A percentile compares a stretch with the other conserved stretches of the same genome.
Evolutionary conservation across 2,329 filamentous ascomycete species (phyloP).

Genomic region (Clonostachys rhizophaga): DNA sequence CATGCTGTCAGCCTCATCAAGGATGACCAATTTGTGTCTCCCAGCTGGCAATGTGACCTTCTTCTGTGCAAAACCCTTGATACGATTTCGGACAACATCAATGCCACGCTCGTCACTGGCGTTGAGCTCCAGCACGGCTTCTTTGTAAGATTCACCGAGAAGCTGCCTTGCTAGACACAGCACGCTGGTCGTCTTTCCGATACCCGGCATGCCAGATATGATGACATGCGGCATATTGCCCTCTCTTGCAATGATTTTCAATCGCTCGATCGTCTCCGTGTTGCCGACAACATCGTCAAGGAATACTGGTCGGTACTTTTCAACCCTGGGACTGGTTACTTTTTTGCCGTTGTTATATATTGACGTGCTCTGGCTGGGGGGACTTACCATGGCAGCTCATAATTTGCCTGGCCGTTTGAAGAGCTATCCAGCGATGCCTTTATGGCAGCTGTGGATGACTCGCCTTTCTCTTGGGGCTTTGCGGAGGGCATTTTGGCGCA

Average conservation of each 20-base stretch:
- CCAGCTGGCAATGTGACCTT: constrained; percentile 92
- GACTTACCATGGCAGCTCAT: constrained; percentile 74
- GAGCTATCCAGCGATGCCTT: constrained; percentile 49
- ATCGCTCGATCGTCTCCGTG: constrained; percentile 91
- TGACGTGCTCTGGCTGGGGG: background rate
- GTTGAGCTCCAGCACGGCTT: constrained; percentile 94
- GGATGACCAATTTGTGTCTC: constrained; percentile 92
- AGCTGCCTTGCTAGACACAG: constrained; percentile 89
- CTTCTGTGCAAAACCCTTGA: constrained; percentile 98
- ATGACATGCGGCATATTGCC: constrained; percentile 99
- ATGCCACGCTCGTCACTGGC: constrained; percentile 96
- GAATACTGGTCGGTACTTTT: constrained; percentile 94
- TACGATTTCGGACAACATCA: constrained; percentile 93
- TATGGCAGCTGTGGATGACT: constrained; percentile 55
- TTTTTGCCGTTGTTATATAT: background rate
- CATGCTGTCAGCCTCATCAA: constrained; percentile 98
- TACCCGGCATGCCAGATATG: constrained; percentile 98
- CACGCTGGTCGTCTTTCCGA: constrained; percentile 96
- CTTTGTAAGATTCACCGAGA: constrained; percentile 90
- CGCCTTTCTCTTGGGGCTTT: constrained; percentile 48
- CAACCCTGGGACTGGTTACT: constrained; percentile 63
- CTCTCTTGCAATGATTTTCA: constrained; percentile 98
- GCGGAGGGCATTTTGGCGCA: constrained; percentile 37
- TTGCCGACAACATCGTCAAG: constrained; percentile 97
- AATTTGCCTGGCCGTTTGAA: constrained; percentile 48